phyloP scores from a whole-genome alignment of 2,329 filamentous ascomycete genomes.

The Aspergillus pseudoglaucus region DNA sequence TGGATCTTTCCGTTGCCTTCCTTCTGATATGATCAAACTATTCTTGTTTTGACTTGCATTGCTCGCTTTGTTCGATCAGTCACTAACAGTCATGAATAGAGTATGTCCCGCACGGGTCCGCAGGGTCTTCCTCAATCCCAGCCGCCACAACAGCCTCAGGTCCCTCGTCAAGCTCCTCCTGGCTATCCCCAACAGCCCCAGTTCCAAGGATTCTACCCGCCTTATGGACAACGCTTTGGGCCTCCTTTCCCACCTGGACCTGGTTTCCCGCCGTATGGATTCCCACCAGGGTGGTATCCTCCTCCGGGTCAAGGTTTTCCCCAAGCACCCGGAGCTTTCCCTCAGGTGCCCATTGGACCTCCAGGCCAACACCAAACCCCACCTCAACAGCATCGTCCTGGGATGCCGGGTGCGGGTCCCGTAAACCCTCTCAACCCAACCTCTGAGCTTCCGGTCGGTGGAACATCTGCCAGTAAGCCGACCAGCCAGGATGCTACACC shows the following conservation, averaged over 20 bases:
- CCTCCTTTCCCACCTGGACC: constrained; percentile 51
- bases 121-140: constrained; percentile 34
- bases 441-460: constrained; percentile 39
- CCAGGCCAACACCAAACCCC: constrained; percentile 40
- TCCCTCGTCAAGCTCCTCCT: constrained; percentile 28
- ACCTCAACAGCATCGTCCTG: constrained; percentile 33
- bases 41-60: neutral
- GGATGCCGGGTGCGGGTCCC: constrained; percentile 21
- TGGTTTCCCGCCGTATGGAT: constrained; percentile 68
- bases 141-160: constrained; percentile 42
- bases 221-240: constrained; percentile 42
- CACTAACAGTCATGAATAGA: constrained; percentile 29
- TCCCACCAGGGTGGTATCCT: constrained; percentile 70
- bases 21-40: constrained; percentile 67
- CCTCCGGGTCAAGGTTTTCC: constrained; percentile 69
- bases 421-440: constrained; percentile 29
- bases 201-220: constrained; percentile 40
- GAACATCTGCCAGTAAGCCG: constrained; percentile 31
- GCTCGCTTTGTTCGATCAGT: constrained; percentile 1
- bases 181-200: constrained; percentile 38
- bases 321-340: constrained; percentile 58
- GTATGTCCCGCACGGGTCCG: constrained; percentile 37
- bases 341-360: constrained; percentile 52
- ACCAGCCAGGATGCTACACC: constrained; percentile 29
- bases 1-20: constrained; percentile 99